phyloP scores from a whole-genome alignment of 1,284 basidiomycete genomes.

The Gastroboletus turbinatus region DNA sequence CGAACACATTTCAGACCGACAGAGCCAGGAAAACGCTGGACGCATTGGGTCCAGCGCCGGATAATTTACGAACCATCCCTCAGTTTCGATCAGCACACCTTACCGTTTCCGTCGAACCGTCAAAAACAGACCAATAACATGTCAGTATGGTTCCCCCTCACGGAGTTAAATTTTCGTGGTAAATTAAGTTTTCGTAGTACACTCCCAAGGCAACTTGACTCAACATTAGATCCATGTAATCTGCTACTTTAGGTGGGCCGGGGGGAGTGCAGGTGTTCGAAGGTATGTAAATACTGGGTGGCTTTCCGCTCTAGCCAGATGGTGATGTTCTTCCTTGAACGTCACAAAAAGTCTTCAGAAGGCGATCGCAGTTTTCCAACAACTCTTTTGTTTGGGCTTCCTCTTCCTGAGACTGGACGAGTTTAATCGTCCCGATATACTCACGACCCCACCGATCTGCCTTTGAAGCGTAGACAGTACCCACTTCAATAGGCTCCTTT shows the following conservation, averaged over 20 bases:
- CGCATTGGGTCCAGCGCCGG: constrained; percentile 55
- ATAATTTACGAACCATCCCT: constrained; percentile 66
- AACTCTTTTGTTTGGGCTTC: constrained; percentile 44
- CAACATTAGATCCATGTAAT: constrained; percentile 1
- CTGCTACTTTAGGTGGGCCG: background rate
- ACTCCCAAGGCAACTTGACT: background rate
- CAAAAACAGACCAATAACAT: constrained; percentile 11
- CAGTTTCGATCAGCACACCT: constrained; percentile 48
- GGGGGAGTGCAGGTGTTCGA: background rate
- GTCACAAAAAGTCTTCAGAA: constrained; percentile 34
- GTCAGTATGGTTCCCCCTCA: background rate
- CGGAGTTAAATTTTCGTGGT: background rate
- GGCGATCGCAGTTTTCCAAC: constrained; percentile 54
- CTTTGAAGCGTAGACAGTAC: constrained; percentile 53
- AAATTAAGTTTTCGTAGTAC: background rate
- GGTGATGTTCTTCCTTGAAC: constrained; percentile 23
- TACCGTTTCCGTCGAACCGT: constrained; percentile 28
- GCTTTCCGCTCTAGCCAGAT: constrained; percentile 11
- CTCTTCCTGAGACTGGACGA: constrained; percentile 51
- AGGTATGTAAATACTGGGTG: background rate
- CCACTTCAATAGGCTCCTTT: constrained; percentile 10
- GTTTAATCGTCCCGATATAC: constrained; percentile 46
- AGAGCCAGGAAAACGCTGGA: constrained; percentile 61
- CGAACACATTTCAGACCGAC: constrained; percentile 50
- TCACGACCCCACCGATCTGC: constrained; percentile 56